Evolutionary conservation across 73 alveolate genomes (phyloP).

Genomic region (Paraurostyla sp.): DNA sequence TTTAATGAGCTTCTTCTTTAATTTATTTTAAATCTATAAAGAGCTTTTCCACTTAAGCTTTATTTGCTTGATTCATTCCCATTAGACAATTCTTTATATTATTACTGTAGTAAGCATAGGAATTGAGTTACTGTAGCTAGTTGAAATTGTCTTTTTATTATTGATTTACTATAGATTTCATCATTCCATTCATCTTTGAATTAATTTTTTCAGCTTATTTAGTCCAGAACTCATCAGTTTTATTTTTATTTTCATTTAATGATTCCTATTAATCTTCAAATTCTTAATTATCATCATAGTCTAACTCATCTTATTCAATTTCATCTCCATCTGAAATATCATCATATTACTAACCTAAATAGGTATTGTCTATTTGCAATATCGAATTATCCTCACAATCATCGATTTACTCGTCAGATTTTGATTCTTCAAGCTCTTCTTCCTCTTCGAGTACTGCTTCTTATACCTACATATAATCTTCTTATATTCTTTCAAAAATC

Average conservation of each 20-base stretch:
- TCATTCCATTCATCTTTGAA: slow-evolving; percentile 3
- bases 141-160: slow-evolving; percentile 10
- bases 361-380: not conserved
- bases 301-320: not conserved
- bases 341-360: not conserved
- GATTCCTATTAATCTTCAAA: not conserved
- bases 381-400: not conserved
- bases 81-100: not conserved
- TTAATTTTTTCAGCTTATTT: slow-evolving; percentile 31
- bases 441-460: not conserved
- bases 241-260: not conserved
- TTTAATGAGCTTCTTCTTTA: not conserved
- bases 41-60: not conserved
- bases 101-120: slow-evolving; percentile 10
- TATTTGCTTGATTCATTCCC: not conserved
- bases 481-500: not conserved
- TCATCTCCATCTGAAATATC: not conserved
- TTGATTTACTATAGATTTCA: not conserved
- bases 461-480: not conserved
- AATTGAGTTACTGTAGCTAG: not conserved
- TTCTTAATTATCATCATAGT: not conserved
- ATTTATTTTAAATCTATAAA: not conserved
- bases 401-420: not conserved
- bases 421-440: slow-evolving; percentile 14
- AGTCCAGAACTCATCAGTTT: slow-evolving; percentile 27